Conservation (phyloP, 805 yeast species). For the Sugiyamaella qingdaonensis region DNA sequence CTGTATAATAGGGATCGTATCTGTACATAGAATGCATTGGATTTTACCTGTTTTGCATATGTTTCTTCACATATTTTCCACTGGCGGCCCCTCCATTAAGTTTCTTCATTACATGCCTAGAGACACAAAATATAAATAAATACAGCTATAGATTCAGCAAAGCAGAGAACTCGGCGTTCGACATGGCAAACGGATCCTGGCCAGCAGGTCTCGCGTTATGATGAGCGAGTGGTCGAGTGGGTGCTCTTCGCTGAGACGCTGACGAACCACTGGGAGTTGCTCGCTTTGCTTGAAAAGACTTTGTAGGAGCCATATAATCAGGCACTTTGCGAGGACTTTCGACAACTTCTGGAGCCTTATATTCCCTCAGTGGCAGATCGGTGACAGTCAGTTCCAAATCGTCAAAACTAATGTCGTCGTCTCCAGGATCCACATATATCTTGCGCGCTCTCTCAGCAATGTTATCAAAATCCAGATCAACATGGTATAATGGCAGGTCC, state of each 20-base stretch:
- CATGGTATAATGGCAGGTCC: conserved; percentile 19
- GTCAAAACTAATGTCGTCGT: neutral
- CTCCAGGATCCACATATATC: conserved; percentile 4
- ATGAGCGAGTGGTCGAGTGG: neutral
- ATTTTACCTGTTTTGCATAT: neutral
- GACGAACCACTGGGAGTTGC: neutral
- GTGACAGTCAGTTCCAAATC: neutral
- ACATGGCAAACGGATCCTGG: neutral
- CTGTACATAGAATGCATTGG: neutral
- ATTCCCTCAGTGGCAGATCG: neutral
- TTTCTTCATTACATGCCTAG: neutral
- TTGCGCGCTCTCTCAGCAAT: neutral
- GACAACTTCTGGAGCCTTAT: neutral
- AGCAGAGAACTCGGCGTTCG: neutral
- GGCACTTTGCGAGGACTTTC: conserved; percentile 1
- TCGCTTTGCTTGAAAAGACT: conserved; percentile 18
- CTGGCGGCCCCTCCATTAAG: neutral
- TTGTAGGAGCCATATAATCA: conserved; percentile 20
- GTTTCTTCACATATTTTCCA: neutral
- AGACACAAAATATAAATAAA: neutral
- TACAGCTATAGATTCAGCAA: neutral
- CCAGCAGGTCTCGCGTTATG: neutral
- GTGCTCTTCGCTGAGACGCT: neutral
- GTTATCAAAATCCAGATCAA: conserved; percentile 18
- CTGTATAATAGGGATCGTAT: neutral